Evolutionary conservation across 768 basidiomycete species (phyloP), one percentile per base, ranked within the genome.

Genomic region (Pleurotus ostreatus): DNA sequence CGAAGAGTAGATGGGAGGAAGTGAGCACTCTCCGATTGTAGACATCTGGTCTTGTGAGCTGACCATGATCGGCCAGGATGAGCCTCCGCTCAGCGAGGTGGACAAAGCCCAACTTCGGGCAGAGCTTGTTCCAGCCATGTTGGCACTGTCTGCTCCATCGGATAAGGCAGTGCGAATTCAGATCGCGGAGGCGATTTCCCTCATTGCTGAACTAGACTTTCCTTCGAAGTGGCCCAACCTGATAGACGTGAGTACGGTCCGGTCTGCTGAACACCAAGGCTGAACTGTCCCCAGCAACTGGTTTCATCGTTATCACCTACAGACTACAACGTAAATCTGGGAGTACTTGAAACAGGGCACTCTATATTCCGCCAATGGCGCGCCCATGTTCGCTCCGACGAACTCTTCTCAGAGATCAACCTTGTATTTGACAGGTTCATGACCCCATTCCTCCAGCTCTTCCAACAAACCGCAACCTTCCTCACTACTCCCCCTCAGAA

Each of bases 341-440:
- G 90, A 47, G 91, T 99, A 7, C 79, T 99, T 44, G 84, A 97
- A 66, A 94, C 94, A 0, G 94, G 94, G 0, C 97, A 98, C 68
- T 95, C 93, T 39, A 98, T 99, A 64, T 98, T 98, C 74, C 82
- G 78, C 43, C 88, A 87, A 46, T 99, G 96, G 96, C 84, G 96
- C 44, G 85, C 92, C 1, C 89, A 89, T 63, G 89, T 94, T 60
- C 85, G 94, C 57, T 89, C 91, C 11, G 89, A 99, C 70, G 70
- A 79, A 40, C 84, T 99, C 46, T 98, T 86, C 75, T 78, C 85
- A 3, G 90, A 89, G 64, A 98, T 99, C 77, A 97, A 96, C 70
- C 78, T 91, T 55, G 95, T 97, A 54, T 79, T 98, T 38, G 76
- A 74, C 40, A 86, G 85, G 64, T 97, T 98, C 74, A 85, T 89